Evolutionary conservation across 2,329 filamentous ascomycete genomes (phyloP), one percentile per base, ranked within the genome.

Genomic region (Chrysosporium queenslandicum): DNA sequence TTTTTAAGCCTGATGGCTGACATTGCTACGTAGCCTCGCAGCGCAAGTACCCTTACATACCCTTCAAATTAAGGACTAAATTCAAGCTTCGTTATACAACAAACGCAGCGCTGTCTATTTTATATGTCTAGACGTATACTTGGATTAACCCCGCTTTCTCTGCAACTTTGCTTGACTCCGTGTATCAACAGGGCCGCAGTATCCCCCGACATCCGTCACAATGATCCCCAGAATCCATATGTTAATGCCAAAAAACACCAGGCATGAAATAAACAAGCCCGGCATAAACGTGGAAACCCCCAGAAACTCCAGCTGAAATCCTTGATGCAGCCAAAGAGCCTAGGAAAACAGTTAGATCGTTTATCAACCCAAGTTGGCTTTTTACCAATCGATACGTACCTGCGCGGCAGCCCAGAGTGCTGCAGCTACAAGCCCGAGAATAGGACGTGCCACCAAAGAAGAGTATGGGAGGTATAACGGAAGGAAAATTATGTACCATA

Each of bases 401-500:
- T 97, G 91, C 0, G 81, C 80, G 2, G 76, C 62, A 0, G 94
- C 70, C 92, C 92, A 98, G 3, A 90, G 69, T 1, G 71, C 60
- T 4, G 87, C 72, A 0, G 86, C 86, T 0, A 73, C 60, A 1
- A 86, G 54, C 1, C 92, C 92, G 2, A 85, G 69, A 4, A 63
- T 62, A 0, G 80, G 80, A 2, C 71, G 74, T 3, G 66, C 69
- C 0, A 94, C 70, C 12, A 96, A 76, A 0, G 85, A 84, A 0
- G 90, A 96, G 34, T 72, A 72, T 0, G 91, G 89, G 0, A 98
- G 82, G 66, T 96, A 94, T 46, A 96, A 83, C 0, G 92, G 92
- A 2, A 97, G 74, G 60, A 98, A 87, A 58, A 96, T 81, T 69
- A 96, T 83, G 69, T 98, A 97, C 92, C 92, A 98, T 46, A 98